Conservation (phyloP, 2,329 filamentous ascomycete genomes). For the Pseudogymnoascus pannorum region DNA sequence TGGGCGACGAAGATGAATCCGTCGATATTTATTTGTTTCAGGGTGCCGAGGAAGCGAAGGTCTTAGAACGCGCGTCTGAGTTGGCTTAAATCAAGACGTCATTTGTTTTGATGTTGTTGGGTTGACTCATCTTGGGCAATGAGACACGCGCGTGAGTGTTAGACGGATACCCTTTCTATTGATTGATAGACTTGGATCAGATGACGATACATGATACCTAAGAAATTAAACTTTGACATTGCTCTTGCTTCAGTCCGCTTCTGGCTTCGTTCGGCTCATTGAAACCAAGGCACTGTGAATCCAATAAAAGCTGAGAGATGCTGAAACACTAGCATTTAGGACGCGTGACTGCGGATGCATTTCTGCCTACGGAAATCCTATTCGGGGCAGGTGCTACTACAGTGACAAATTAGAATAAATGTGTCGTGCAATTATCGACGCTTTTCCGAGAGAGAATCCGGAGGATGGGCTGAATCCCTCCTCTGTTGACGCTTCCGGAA, state of each 20-base stretch:
- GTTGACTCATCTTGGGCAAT: neutral
- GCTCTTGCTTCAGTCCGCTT: neutral
- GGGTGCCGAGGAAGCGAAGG: neutral
- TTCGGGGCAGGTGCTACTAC: neutral
- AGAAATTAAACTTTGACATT: neutral
- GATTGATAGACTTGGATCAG: neutral
- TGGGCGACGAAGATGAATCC: slow-evolving; percentile 10
- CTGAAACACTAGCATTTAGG: neutral
- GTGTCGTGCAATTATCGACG: neutral
- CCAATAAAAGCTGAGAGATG: neutral
- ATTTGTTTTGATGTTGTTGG: neutral
- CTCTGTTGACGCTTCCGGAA: neutral
- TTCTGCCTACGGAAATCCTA: neutral
- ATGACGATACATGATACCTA: neutral
- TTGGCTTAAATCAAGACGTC: neutral
- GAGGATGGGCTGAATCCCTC: neutral
- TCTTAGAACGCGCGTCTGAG: neutral
- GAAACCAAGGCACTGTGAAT: neutral
- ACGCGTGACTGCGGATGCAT: neutral
- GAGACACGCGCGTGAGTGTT: neutral
- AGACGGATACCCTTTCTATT: neutral
- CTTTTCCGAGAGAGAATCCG: neutral
- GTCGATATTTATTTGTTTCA: slow-evolving; percentile 18
- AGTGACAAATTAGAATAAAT: neutral
- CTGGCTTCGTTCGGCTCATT: too few relatives aligned